Evolutionary conservation across 2,329 filamentous ascomycete species (phyloP).

Genomic region (Cladosporium sp.): DNA sequence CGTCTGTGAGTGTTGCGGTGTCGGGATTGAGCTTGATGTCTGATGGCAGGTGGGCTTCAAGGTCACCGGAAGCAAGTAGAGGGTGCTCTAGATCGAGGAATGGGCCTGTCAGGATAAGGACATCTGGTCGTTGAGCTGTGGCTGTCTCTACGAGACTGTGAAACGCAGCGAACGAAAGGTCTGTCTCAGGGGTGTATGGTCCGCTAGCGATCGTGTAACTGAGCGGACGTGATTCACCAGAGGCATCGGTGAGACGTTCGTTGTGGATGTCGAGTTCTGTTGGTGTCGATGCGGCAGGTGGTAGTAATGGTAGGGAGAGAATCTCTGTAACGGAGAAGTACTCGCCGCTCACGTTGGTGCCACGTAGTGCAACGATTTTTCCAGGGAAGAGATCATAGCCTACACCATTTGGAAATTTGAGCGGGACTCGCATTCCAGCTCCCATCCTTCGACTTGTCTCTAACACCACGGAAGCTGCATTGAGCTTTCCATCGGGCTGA

Average conservation of each 20-base stretch:
- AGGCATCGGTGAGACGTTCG: constrained; percentile 60
- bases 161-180: constrained; percentile 84
- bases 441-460: constrained; percentile 84
- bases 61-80: constrained; percentile 60
- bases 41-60: constrained; percentile 41
- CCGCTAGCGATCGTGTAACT: constrained; percentile 76
- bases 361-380: constrained; percentile 82
- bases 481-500: constrained; percentile 78
- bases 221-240: constrained; percentile 62
- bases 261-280: constrained; percentile 64
- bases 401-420: constrained; percentile 65
- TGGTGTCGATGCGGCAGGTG: constrained; percentile 66
- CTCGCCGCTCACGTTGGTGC: constrained; percentile 80
- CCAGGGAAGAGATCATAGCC: constrained; percentile 87
- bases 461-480: constrained; percentile 76
- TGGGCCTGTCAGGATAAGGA: constrained; percentile 74
- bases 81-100: constrained; percentile 93
- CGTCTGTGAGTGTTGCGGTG: constrained; percentile 71
- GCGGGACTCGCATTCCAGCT: constrained; percentile 72
- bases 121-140: constrained; percentile 69
- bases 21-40: constrained; percentile 52
- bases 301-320: constrained; percentile 69
- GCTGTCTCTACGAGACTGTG: constrained; percentile 76
- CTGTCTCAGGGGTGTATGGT: constrained; percentile 88
- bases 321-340: constrained; percentile 78